These are phyloP conservation scores for Paxillus rubicundulus DNA, from an alignment of 768 basidiomycete genomes.

Conservation along the genomic window DNA sequence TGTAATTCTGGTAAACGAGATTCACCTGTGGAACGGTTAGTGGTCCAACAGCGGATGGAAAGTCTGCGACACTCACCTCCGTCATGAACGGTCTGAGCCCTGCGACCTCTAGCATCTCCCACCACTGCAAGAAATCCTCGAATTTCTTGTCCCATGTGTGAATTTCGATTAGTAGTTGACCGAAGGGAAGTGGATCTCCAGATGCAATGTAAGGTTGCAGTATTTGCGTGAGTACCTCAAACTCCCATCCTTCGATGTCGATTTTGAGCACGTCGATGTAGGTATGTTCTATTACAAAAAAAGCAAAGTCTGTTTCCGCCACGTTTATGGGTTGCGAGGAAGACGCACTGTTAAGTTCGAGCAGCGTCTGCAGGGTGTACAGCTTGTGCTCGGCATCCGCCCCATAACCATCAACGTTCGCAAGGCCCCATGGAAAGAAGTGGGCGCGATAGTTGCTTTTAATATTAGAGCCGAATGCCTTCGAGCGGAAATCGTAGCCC, in stretches of 20 bases:
- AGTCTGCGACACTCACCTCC: slow-evolving; percentile 28
- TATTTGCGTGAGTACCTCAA: slow-evolving; percentile 41
- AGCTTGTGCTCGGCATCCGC: slow-evolving; percentile 32
- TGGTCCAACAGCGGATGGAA: not conserved
- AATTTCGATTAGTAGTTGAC: slow-evolving; percentile 47
- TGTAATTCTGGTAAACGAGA: slow-evolving; percentile 58
- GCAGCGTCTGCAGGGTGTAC: slow-evolving; percentile 46
- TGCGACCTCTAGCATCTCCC: slow-evolving; percentile 45
- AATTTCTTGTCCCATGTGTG: slow-evolving; percentile 39
- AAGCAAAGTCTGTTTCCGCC: not conserved
- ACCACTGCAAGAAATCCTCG: slow-evolving; percentile 41
- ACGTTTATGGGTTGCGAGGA: not conserved
- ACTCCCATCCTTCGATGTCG: slow-evolving; percentile 50
- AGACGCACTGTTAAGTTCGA: slow-evolving; percentile 40
- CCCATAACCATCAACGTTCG: slow-evolving; percentile 36
- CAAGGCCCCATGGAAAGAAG: slow-evolving; percentile 43
- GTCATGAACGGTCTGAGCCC: slow-evolving; percentile 48
- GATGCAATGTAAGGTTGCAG: slow-evolving; percentile 36
- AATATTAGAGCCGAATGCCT: slow-evolving; percentile 34
- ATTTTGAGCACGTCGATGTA: slow-evolving; percentile 44
- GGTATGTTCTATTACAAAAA: slow-evolving; percentile 28
- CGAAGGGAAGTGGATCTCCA: slow-evolving; percentile 42
- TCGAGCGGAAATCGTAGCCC: slow-evolving; percentile 53
- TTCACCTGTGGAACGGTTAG: slow-evolving; percentile 43
- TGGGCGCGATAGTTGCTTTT: slow-evolving; percentile 38